These are phyloP conservation scores for Claviceps spartinae DNA, from an alignment of 2,329 filamentous ascomycete species.

Conservation along the genomic window DNA sequence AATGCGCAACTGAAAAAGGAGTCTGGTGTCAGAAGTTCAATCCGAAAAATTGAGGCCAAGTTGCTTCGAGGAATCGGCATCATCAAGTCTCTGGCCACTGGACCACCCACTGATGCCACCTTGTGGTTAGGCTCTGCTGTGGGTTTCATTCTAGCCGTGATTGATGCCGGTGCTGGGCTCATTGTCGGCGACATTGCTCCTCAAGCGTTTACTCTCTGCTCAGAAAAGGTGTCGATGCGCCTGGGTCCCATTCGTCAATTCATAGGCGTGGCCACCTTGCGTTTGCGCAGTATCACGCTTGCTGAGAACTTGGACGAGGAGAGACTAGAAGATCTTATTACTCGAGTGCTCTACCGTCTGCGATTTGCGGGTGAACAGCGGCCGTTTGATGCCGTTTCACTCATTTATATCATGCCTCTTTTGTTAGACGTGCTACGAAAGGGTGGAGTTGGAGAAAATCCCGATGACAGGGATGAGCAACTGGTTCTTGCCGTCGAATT, in stretches of 20 bases:
- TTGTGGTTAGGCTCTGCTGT: constrained; percentile 81
- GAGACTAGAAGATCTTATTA: constrained; percentile 71
- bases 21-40: constrained; percentile 58
- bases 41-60: constrained; percentile 54
- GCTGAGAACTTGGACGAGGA: constrained; percentile 62
- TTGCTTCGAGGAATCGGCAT: constrained; percentile 77
- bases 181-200: constrained; percentile 71
- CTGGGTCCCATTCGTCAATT: constrained; percentile 68
- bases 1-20: constrained; percentile 87
- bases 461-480: constrained; percentile 80
- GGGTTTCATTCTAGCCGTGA: constrained; percentile 54
- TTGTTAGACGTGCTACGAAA: constrained; percentile 65
- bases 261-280: constrained; percentile 74
- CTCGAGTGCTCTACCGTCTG: constrained; percentile 77
- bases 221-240: constrained; percentile 59
- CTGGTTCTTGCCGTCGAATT: constrained; percentile 81
- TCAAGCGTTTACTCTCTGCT: constrained; percentile 64
- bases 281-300: constrained; percentile 63
- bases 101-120: constrained; percentile 77
- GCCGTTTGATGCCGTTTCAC: constrained; percentile 78
- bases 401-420: constrained; percentile 78
- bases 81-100: constrained; percentile 66
- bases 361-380: constrained; percentile 85
- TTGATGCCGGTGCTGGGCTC: constrained; percentile 68
- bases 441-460: constrained; percentile 58